Base-by-base conservation (phyloP, 306 rosid genomes). In the Phaseolus lunatus region DNA sequence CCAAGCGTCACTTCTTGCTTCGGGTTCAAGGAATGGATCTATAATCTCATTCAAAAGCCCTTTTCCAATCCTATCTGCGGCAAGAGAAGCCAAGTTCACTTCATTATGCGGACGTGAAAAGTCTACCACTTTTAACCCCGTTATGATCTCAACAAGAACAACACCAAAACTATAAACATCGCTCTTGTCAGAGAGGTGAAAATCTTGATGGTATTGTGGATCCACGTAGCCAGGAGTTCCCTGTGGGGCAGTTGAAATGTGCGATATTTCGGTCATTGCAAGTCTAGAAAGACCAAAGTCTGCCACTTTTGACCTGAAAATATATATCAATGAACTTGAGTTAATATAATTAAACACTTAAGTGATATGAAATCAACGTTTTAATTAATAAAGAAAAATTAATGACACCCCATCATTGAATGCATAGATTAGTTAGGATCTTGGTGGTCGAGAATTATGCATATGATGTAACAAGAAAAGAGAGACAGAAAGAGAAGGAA, bases 221-320 rank as follows among this genome's bases (percentile, higher is more conserved):
- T 95, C 99, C 27, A 95, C 92, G 18, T 95, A 95, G 5, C 99
- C 99, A 2, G 97, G 99, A 5, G 99, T 95, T 20, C 99, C 99
- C 20, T 95, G 99, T 3, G 99, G 99, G 2, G 94, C 97, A 0
- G 99, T 95, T 63, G 99, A 95, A 74, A 91, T 86, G 75, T 92
- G 96, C 4, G 99, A 95, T 48, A 62, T 87, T 83, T 95, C 99
- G 0, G 85, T 79, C 86, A 88, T 82, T 1, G 98, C 99, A 47
- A 87, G 86, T 73, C 99, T 89, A 0, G 97, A 95, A 70, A 95
- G 99, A 52, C 99, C 99, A 69, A 95, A 95, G 75, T 95, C 99
- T 44, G 97, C 97, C 12, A 95, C 94, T 76, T 89, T 95, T 5
- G 97, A 87, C 47, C 87, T 81, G 49, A 90, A 84, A 37, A 59